Percentiles rank a stretch among this genome's conserved stretches.
Conservation (phyloP, 371 early-diverging fungal species). For the Apophysomyces trapeziformis region DNA sequence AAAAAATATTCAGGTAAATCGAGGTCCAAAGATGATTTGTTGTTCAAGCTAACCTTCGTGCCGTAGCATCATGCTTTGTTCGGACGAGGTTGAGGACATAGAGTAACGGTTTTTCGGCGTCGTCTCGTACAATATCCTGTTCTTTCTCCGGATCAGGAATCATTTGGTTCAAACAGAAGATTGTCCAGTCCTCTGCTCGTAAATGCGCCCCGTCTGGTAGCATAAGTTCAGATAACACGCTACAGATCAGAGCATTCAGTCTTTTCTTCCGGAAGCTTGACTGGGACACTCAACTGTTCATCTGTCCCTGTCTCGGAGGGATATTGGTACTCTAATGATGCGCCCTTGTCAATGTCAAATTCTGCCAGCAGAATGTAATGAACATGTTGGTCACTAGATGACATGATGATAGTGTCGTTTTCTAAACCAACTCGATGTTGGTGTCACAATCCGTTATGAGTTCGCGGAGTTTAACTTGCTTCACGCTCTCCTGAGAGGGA, state of each 20-base stretch:
- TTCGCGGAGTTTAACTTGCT: no score
- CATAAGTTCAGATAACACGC: constrained; percentile 92
- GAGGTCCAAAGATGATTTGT: neutral
- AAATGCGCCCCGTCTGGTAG: constrained; percentile 94
- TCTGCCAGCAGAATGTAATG: constrained; percentile 89
- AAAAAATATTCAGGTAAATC: neutral
- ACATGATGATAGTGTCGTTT: constrained; percentile 27
- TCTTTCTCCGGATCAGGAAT: constrained; percentile 57
- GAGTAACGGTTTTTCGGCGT: constrained; percentile 70
- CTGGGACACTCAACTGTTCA: constrained; percentile 64
- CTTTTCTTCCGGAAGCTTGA: neutral
- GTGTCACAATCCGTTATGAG: neutral
- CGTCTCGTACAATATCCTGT: constrained; percentile 35
- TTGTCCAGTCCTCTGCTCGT: constrained; percentile 93
- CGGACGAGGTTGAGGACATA: constrained; percentile 91
- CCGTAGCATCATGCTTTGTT: constrained; percentile 84
- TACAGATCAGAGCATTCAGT: constrained; percentile 25
- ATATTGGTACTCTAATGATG: constrained; percentile 83
- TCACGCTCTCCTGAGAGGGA: no score
- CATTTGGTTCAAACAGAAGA: constrained; percentile 85
- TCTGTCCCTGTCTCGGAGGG: constrained; percentile 85
- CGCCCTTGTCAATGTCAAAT: constrained; percentile 93
- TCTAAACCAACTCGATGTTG: neutral
- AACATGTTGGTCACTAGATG: constrained; percentile 60
- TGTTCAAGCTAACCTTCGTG: constrained; percentile 57